Base-by-base conservation (phyloP, 2,329 filamentous ascomycete genomes). In the Pseudonectria buxi region DNA sequence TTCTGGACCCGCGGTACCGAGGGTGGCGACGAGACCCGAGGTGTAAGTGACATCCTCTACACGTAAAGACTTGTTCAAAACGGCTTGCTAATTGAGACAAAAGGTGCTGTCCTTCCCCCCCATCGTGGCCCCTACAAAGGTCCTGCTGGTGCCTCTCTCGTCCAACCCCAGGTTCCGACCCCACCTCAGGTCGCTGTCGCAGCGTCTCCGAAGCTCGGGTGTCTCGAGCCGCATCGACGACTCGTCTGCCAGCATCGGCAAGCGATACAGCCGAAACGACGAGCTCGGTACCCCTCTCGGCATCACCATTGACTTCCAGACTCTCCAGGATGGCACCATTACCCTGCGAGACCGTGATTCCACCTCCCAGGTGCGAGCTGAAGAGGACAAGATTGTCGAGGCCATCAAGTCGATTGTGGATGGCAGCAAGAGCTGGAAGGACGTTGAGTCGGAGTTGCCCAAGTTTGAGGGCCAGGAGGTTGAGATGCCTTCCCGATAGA, bases 301-400 rank as follows among this genome's bases (percentile, higher is more conserved):
- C 57, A 81, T 96, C 62, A 96, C 90, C 0, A 78, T 96, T 41
- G 90, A 96, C 63, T 96, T 95, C 75, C 86, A 96, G 71, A 94
- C 86, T 31, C 69, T 95, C 49, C 80, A 94, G 64, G 88, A 95
- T 60, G 78, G 78, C 57, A 84, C 83, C 7, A 77, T 94, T 56
- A 96, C 90, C 1, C 76, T 96, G 46, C 74, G 90, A 57, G 90
- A 96, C 61, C 81, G 88, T 45, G 92, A 96, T 66, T 83, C 82
- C 28, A 95, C 86, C 35, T 84, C 81, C 59, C 90, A 96, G 67
- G 88, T 96, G 39, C 83, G 92, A 42, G 86, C 85, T 10, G 80
- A 78, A 44, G 76, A 92, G 58, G 82, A 85, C 27, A 83, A 83
- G 57, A 87, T 96, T 40, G 65, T 92, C 40, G 73, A 76, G 37